A percentile compares a stretch with the other conserved stretches of the same genome.
These are phyloP conservation scores for Bipolaris sorokiniana DNA, from an alignment of 2,329 filamentous ascomycete species.

Conservation along the genomic window DNA sequence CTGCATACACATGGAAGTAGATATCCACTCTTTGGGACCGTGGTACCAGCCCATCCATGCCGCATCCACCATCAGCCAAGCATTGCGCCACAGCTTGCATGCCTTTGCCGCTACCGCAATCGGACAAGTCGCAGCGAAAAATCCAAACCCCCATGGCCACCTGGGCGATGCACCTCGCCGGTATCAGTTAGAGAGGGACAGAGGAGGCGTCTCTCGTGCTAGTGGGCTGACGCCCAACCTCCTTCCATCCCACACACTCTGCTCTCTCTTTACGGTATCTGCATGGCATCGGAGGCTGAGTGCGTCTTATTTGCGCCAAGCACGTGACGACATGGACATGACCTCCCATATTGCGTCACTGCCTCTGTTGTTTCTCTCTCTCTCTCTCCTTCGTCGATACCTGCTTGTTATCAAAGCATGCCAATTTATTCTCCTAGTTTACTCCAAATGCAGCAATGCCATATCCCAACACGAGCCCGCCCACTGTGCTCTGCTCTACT, in stretches of 20 bases:
- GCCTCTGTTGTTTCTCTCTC: not conserved
- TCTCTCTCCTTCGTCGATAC: not conserved
- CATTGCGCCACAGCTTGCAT: constrained; percentile 16
- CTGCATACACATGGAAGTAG: no score
- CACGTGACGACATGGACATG: not conserved
- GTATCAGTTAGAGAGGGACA: not conserved
- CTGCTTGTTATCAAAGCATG: not conserved
- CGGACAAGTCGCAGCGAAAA: constrained; percentile 12
- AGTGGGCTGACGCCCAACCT: constrained; percentile 3
- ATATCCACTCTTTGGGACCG: not conserved
- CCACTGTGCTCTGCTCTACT: no score
- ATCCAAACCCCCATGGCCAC: constrained; percentile 13
- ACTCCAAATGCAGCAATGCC: not conserved
- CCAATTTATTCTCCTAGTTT: not conserved
- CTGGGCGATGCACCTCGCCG: constrained; percentile 20
- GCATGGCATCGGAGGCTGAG: constrained; percentile 1
- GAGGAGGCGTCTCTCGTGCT: not conserved
- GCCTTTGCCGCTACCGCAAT: constrained; percentile 8
- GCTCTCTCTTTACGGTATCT: not conserved
- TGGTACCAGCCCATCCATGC: not conserved
- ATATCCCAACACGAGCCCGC: not conserved
- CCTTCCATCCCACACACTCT: not conserved
- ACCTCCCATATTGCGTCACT: not conserved
- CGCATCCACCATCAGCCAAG: not conserved
- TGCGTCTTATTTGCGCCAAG: not conserved